Evolutionary conservation across 139 green algal genomes (phyloP).

Genomic region (Diplosphaera chodatii): DNA sequence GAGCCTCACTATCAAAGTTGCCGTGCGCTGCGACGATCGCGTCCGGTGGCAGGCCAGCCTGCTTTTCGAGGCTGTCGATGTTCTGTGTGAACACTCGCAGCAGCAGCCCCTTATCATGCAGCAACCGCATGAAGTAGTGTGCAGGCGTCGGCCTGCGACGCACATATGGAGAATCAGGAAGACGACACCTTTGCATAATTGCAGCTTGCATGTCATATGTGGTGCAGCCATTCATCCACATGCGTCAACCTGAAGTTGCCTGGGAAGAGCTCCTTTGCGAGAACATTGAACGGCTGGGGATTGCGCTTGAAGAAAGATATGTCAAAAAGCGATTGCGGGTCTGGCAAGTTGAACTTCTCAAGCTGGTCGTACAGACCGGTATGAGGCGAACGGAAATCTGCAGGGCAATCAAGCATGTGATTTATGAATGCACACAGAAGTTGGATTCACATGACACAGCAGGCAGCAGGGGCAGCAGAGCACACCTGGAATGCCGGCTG

Average conservation of each 20-base stretch:
- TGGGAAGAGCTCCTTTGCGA: conserved; percentile 67
- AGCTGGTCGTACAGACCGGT: conserved; percentile 67
- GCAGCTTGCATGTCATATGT: no score
- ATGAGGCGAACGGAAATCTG: conserved; percentile 62
- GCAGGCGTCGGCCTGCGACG: conserved; percentile 49
- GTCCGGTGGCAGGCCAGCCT: conserved; percentile 49
- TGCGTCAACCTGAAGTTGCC: conserved; percentile 44
- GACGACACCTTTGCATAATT: no score
- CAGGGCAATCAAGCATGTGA: no score
- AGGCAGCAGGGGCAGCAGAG: no score
- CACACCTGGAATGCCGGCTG: conserved; percentile 44
- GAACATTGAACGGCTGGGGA: conserved; percentile 63
- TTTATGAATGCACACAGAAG: no score
- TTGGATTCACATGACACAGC: no score
- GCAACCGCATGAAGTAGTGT: conserved; percentile 75
- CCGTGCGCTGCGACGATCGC: conserved; percentile 76
- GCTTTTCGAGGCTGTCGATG: conserved; percentile 70
- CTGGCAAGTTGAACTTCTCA: conserved; percentile 52
- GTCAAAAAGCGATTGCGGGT: conserved; percentile 69
- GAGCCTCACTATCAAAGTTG: conserved; percentile 78
- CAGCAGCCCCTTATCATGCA: conserved; percentile 79
- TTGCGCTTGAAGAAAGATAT: conserved; percentile 57
- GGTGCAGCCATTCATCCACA: no score
- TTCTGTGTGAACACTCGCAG: conserved; percentile 72
- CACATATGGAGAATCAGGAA: no score